phyloP scores from a whole-genome alignment of 257 asterid genomes.

The Echium plantagineum region DNA sequence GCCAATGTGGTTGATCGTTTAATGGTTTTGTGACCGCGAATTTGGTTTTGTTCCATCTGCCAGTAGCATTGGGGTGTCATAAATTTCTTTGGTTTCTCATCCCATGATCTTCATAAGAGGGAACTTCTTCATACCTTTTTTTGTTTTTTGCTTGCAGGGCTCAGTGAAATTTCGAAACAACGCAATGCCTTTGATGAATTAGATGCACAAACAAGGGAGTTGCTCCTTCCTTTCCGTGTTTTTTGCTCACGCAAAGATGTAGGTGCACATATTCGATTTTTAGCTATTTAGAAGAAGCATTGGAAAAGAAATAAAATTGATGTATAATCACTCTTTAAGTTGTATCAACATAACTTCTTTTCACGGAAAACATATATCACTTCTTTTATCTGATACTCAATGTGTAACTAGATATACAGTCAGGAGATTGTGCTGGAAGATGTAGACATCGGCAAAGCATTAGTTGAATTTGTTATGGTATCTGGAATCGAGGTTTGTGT shows the following conservation, averaged over 20 bases:
- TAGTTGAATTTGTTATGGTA: constrained; percentile 50
- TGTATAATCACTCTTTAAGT: no score
- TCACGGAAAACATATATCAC: background rate
- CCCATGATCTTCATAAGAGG: background rate
- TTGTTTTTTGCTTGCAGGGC: constrained; percentile 30
- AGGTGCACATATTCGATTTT: background rate
- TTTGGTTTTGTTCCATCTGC: no score
- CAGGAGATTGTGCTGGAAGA: constrained; percentile 68
- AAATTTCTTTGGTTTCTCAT: no score
- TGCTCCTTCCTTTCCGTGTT: constrained; percentile 58
- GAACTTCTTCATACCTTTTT: background rate
- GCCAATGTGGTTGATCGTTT: background rate
- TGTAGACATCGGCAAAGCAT: constrained; percentile 48
- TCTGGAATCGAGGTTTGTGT: constrained; percentile 57
- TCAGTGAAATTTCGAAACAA: constrained; percentile 23
- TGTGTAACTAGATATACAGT: constrained; percentile 37
- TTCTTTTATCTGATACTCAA: background rate
- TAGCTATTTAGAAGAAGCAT: no score
- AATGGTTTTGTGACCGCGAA: background rate
- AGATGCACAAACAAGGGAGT: constrained; percentile 33
- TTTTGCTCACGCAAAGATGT: constrained; percentile 36
- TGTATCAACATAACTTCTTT: background rate
- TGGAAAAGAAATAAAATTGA: no score
- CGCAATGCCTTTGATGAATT: constrained; percentile 4
- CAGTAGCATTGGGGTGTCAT: no score